Evolutionary conservation across 805 yeast genomes (phyloP), one percentile per base, ranked within the genome.

Genomic region (Nakazawaea wyomingensis): DNA sequence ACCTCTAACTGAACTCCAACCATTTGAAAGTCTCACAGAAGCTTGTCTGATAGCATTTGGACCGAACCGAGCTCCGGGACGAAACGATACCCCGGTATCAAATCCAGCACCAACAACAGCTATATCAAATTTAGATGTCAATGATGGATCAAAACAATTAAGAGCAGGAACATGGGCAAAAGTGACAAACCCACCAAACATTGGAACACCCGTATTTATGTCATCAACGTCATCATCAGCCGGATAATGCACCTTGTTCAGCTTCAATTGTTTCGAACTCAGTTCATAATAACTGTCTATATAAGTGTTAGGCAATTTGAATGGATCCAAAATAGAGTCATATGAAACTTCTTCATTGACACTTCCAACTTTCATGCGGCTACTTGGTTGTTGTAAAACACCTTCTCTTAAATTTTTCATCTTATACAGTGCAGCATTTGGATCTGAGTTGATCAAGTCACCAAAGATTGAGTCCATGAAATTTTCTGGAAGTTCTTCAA

Each of bases 91-190:
- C 1, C 80, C 79, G 0, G 80, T 72, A 50, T 77, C 82, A 47
- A 74, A 77, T 0, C 80, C 81, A 1, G 80, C 80, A 2, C 81
- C 81, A 10, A 76, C 71, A 21, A 77, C 69, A 3, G 81, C 82
- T 33, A 77, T 69, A 50, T 77, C 82, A 11, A 60, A 50, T 20
- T 50, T 47, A 13, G 48, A 17, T 3, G 45, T 46, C 4, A 19
- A 18, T 2, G 31, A 22, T 16, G 69, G 67, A 41, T 66, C 64
- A 50, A 69, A 73, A 54, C 81, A 75, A 49, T 69, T 64, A 48
- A 65, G 61, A 39, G 60, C 59, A 7, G 68, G 66, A 36, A 71
- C 59, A 39, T 70, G 73, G 1, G 71, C 80, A 56, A 69, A 75
- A 1, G 78, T 70, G 26, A 71, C 56, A 33, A 74, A 65, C 4